Percentiles rank a stretch among this genome's conserved stretches.
Evolutionary conservation across 441 rosid species (phyloP).

Genomic region (Gossypium lobatum): DNA sequence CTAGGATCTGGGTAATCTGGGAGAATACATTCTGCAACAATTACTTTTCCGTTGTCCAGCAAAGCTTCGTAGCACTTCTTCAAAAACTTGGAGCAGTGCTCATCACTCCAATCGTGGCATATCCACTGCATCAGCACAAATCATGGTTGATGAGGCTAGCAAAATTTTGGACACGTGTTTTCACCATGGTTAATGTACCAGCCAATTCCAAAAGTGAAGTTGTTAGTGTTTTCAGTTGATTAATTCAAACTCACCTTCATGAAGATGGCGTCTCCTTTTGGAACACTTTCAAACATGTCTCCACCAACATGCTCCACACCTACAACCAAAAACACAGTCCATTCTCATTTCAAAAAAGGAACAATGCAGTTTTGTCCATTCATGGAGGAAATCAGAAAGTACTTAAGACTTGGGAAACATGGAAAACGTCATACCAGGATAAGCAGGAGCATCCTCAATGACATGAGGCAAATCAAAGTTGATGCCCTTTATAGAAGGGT

Average conservation of each 20-base stretch:
- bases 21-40: slow-evolving; percentile 59
- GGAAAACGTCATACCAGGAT: slow-evolving; percentile 35
- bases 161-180: not conserved
- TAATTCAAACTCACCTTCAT: slow-evolving; percentile 58
- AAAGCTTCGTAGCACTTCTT: slow-evolving; percentile 66
- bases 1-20: slow-evolving; percentile 61
- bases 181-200: not conserved
- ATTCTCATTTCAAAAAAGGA: not conserved
- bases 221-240: not conserved
- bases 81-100: slow-evolving; percentile 59
- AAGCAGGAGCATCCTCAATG: slow-evolving; percentile 51
- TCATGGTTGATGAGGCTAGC: not conserved
- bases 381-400: not conserved
- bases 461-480: slow-evolving; percentile 82
- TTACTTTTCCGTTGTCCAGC: slow-evolving; percentile 63
- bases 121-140: slow-evolving; percentile 49
- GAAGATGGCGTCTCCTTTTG: slow-evolving; percentile 67
- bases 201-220: too few species aligned
- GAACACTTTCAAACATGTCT: slow-evolving; percentile 76
- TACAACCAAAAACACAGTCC: slow-evolving; percentile 16
- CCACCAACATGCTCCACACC: slow-evolving; percentile 74
- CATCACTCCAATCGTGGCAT: slow-evolving; percentile 89
- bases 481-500: slow-evolving; percentile 60
- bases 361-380: not conserved
- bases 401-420: not conserved